Percentiles rank a stretch among this genome's conserved stretches.
phyloP scores from a whole-genome alignment of 768 basidiomycete species.

The Macrocybe gigantea region DNA sequence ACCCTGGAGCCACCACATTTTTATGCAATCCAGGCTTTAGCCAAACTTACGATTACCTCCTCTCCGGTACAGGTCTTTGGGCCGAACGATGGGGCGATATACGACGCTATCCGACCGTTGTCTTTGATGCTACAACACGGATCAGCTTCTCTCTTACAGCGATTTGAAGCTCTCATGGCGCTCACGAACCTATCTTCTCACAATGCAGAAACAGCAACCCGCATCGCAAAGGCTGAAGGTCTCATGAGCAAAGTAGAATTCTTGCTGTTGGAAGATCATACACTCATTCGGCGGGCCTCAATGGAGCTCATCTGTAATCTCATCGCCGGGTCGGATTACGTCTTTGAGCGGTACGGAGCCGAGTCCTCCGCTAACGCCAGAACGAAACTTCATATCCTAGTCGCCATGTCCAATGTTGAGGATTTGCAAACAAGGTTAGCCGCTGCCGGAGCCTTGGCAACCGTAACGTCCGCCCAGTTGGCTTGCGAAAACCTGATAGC shows the following conservation, averaged over 20 bases:
- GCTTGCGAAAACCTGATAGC: slow-evolving; percentile 58
- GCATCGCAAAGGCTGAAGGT: slow-evolving; percentile 58
- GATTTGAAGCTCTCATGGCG: slow-evolving; percentile 94
- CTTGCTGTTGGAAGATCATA: slow-evolving; percentile 77
- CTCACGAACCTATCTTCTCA: slow-evolving; percentile 91
- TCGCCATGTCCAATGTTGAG: slow-evolving; percentile 83
- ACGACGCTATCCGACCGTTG: slow-evolving; percentile 83
- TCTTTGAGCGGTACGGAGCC: slow-evolving; percentile 70
- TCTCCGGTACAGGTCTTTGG: slow-evolving; percentile 91
- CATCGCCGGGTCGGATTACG: slow-evolving; percentile 65
- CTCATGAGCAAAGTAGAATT: slow-evolving; percentile 64
- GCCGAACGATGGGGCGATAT: slow-evolving; percentile 66
- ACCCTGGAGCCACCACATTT: slow-evolving; percentile 41
- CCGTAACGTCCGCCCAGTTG: slow-evolving; percentile 55
- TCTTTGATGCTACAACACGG: slow-evolving; percentile 65
- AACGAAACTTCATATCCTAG: slow-evolving; percentile 72
- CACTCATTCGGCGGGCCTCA: slow-evolving; percentile 78
- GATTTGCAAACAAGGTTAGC: slow-evolving; percentile 83
- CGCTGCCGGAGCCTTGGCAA: slow-evolving; percentile 88
- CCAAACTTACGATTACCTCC: slow-evolving; percentile 89
- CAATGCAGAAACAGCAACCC: slow-evolving; percentile 54
- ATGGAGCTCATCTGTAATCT: slow-evolving; percentile 93
- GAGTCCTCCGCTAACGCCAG: slow-evolving; percentile 27
- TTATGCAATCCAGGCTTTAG: slow-evolving; percentile 78
- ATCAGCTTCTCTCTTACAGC: slow-evolving; percentile 68